Conservation (phyloP, 306 rosid species). For the Rosa persica region DNA sequence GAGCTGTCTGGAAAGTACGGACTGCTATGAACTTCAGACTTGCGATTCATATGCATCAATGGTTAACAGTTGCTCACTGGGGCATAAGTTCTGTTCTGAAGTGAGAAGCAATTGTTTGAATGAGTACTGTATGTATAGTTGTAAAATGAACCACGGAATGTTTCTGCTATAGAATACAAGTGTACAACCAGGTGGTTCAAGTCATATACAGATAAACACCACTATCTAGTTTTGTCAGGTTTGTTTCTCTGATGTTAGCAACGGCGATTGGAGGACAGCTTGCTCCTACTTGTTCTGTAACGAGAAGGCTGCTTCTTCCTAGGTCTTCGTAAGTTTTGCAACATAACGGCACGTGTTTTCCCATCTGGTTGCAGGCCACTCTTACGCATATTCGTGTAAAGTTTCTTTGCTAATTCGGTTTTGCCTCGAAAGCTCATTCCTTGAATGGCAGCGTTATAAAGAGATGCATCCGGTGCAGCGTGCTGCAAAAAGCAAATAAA, state of each 20-base stretch:
- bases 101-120: background rate
- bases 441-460: slow-evolving; percentile 75
- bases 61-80: background rate
- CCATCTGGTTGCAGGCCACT: slow-evolving; percentile 60
- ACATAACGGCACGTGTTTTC: slow-evolving; percentile 74
- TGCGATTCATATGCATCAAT: background rate
- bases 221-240: slow-evolving; percentile 7
- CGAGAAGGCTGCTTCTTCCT: slow-evolving; percentile 24
- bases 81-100: no score
- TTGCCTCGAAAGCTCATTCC: slow-evolving; percentile 75
- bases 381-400: slow-evolving; percentile 57
- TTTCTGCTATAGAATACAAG: slow-evolving; percentile 1
- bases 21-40: no score
- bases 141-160: background rate
- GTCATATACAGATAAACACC: background rate
- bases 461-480: slow-evolving; percentile 47
- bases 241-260: slow-evolving; percentile 27
- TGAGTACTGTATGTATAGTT: background rate
- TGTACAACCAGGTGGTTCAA: background rate
- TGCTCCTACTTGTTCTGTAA: slow-evolving; percentile 22
- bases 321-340: slow-evolving; percentile 40
- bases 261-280: background rate
- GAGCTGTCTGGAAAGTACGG: background rate
- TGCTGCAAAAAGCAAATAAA: slow-evolving; percentile 40
- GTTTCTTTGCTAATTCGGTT: slow-evolving; percentile 53